Conservation (phyloP, 495 filamentous ascomycete genomes). For the Xylaria grammica region DNA sequence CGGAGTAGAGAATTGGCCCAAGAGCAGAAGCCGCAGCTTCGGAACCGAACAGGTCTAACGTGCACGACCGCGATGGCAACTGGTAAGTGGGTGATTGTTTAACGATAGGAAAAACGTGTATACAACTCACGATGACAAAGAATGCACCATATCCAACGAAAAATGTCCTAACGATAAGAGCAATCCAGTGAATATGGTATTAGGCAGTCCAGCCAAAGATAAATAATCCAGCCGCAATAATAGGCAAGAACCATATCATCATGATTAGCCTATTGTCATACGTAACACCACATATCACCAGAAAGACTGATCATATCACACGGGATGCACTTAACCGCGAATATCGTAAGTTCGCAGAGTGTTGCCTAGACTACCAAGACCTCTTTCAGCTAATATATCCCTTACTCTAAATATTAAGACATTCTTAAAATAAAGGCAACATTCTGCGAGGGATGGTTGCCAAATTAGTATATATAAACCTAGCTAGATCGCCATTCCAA, state of each 20-base stretch:
- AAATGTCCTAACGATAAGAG: slow-evolving; percentile 52
- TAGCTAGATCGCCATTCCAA: too few relatives aligned
- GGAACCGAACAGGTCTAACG: slow-evolving; percentile 62
- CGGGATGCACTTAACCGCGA: too few relatives aligned
- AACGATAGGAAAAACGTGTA: too few relatives aligned
- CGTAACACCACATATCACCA: too few relatives aligned
- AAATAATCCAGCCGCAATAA: slow-evolving; percentile 55
- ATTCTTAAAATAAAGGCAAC: too few relatives aligned
- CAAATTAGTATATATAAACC: too few relatives aligned
- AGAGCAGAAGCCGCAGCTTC: slow-evolving; percentile 62
- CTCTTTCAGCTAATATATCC: too few relatives aligned
- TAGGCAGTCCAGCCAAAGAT: slow-evolving; percentile 55
- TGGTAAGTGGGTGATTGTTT: neutral
- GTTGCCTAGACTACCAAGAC: too few relatives aligned
- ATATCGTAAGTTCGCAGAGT: too few relatives aligned
- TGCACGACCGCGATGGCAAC: slow-evolving; percentile 57
- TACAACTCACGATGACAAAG: slow-evolving; percentile 36
- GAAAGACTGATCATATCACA: too few relatives aligned
- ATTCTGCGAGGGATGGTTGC: too few relatives aligned
- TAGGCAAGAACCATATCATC: slow-evolving; percentile 50
- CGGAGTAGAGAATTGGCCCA: slow-evolving; percentile 58
- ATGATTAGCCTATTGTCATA: slow-evolving; percentile 59
- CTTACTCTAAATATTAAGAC: too few relatives aligned
- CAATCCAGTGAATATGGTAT: slow-evolving; percentile 48
- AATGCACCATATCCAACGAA: slow-evolving; percentile 54